Evolutionary conservation across 164 flowering plant genomes (phyloP), one percentile per base, ranked within the genome.

Genomic region (Aristolochia contorta): DNA sequence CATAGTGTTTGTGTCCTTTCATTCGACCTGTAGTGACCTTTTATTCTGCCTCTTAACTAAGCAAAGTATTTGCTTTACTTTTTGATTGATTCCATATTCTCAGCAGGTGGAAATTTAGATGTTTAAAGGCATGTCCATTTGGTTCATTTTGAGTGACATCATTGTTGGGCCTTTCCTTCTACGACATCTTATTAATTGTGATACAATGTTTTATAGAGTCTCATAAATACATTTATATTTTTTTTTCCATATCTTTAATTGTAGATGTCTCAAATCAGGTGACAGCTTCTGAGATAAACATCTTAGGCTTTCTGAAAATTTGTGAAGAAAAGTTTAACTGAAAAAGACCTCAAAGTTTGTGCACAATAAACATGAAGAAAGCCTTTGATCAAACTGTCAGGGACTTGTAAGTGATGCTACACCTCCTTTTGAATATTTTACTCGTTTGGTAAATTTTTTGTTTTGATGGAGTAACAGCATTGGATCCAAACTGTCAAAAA

Each of bases 351-450:
- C 52, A 51, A 16, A 54, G 56, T 68, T 69, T 20, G 64, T 70
- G 20, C 57, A 58, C 71, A 33, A 23, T 43, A 47, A 63, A 61
- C 59, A 91, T 91, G 96, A 91, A 89, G 86, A 91, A 91, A 75
- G 97, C 75, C 61, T 63, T 91, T 61, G 97, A 57, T 77, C 97
- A 91, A 79, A 91, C 96, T 75, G 86, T 91, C 41, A 78, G 97
- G 65, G 97, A 91, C 75, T 60, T 91, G 97, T 91, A 79, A 86
- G 97, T 51, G 56, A 41, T 54, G 16, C 54, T 65, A 47, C 13
- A 2, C n/a, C 6, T 23, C 27, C 46, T 43, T n/a, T 14, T 7
- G 3, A 6, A 19, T 58, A 18, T 45, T 46, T 43, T 46, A 33
- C 6, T 16, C 16, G 23, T 33, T 20, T 24, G 24, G 7, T 4